Conservation (phyloP, 1,284 basidiomycete genomes). For the Wallemia mellicola region DNA sequence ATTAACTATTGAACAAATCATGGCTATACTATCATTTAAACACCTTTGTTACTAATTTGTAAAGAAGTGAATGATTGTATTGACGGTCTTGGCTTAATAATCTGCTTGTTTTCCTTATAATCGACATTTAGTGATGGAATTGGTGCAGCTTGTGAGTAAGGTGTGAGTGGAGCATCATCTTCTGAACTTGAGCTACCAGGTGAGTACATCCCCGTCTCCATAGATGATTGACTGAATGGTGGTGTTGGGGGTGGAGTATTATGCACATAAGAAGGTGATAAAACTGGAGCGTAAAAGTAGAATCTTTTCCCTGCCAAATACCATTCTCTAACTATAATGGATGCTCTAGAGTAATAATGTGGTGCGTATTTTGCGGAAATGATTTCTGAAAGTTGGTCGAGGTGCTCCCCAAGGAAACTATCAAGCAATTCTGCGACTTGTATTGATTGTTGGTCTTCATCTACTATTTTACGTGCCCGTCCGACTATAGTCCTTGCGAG, state of each 20-base stretch:
- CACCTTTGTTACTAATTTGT: background rate
- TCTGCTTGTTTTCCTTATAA: background rate
- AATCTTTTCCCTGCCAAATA: conserved; percentile 28
- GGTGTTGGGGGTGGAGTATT: conserved; percentile 2
- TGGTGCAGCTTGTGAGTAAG: background rate
- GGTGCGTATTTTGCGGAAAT: conserved; percentile 93
- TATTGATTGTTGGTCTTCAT: conserved; percentile 35
- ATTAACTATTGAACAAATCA: too few relatives aligned
- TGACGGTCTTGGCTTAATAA: too few relatives aligned
- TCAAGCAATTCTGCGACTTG: conserved; percentile 46
- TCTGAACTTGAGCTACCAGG: background rate
- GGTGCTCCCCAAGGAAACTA: conserved; percentile 46
- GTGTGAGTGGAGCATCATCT: background rate
- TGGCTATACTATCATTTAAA: background rate
- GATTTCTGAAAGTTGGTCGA: conserved; percentile 69
- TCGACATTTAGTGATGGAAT: background rate
- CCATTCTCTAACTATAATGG: conserved; percentile 66
- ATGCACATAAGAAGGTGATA: conserved; percentile 1
- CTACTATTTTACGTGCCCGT: conserved; percentile 37
- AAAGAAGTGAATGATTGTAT: background rate
- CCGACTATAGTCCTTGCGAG: conserved; percentile 64
- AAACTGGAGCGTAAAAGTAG: conserved; percentile 11
- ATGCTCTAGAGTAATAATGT: conserved; percentile 75
- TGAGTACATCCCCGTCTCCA: background rate
- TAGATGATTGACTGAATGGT: too few relatives aligned